Evolutionary conservation across 2,329 filamentous ascomycete species (phyloP).

Genomic region (Diaporthe sp.): DNA sequence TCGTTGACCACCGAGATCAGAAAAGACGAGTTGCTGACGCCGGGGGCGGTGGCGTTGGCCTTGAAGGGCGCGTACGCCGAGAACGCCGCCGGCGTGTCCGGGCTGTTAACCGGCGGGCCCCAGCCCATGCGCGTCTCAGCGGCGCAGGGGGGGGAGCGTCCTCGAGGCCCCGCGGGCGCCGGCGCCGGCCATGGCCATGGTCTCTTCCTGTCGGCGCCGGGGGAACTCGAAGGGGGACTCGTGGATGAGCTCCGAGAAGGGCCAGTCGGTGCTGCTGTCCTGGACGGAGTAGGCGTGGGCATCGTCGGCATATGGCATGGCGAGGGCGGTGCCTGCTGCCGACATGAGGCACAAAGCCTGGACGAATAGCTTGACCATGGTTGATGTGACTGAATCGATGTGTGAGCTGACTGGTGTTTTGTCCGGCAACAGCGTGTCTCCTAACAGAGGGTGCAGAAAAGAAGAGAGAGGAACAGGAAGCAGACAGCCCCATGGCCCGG

Average conservation of each 20-base stretch:
- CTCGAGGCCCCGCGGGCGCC: background rate
- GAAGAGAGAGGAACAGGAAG: background rate
- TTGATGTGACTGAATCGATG: background rate
- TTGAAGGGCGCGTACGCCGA: background rate
- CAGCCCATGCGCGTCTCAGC: background rate
- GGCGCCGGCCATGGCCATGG: no score
- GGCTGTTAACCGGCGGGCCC: background rate
- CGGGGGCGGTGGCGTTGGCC: background rate
- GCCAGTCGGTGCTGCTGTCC: background rate
- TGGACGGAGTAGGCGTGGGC: background rate
- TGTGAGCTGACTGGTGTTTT: background rate
- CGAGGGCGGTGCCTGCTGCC: background rate
- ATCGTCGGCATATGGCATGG: background rate
- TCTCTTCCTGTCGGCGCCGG: no score
- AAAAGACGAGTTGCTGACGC: background rate
- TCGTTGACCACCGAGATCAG: background rate
- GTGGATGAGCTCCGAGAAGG: background rate
- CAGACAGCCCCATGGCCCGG: background rate
- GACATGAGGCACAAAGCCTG: background rate
- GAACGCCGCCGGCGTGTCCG: background rate
- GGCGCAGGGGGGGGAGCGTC: background rate
- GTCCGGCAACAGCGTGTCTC: background rate
- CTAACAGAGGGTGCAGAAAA: background rate
- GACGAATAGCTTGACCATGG: background rate
- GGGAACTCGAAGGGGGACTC: slow-evolving; percentile 6